A percentile compares a stretch with the other conserved stretches of the same genome.
Evolutionary conservation across 2,329 filamentous ascomycete species (phyloP).

Genomic region (Alternaria conjuncta): DNA sequence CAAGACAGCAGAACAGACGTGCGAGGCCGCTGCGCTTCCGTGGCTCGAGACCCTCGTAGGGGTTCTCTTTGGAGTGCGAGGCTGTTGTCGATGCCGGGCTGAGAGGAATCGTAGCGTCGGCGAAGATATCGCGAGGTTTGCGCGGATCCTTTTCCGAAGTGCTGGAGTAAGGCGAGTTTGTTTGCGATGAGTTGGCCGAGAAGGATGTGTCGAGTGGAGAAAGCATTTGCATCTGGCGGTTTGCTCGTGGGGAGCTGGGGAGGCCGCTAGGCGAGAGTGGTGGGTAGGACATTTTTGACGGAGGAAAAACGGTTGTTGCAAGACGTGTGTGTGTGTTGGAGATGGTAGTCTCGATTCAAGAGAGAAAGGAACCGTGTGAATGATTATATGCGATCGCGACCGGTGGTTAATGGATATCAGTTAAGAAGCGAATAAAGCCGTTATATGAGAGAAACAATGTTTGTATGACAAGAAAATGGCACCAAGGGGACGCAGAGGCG

Average conservation of each 20-base stretch:
- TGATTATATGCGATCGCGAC: constrained; percentile 1
- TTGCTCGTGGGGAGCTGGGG: constrained; percentile 32
- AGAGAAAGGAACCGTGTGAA: constrained; percentile 5
- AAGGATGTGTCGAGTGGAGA: constrained; percentile 32
- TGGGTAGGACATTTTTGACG: constrained; percentile 21
- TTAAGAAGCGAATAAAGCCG: constrained; percentile 10
- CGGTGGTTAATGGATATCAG: constrained; percentile 8
- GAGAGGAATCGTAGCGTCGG: constrained; percentile 44
- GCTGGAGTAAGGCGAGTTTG: constrained; percentile 23
- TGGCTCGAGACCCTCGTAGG: constrained; percentile 35
- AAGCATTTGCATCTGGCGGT: constrained; percentile 25
- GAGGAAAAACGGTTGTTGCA: not conserved
- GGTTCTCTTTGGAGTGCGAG: constrained; percentile 17
- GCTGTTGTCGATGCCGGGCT: constrained; percentile 32
- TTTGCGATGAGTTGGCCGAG: constrained; percentile 6
- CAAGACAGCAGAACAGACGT: constrained; percentile 44
- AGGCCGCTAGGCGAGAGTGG: constrained; percentile 27
- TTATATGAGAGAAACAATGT: constrained; percentile 21
- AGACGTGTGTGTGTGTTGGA: not conserved
- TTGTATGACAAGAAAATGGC: constrained; percentile 21
- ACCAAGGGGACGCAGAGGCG: constrained; percentile 23
- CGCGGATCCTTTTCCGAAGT: constrained; percentile 21
- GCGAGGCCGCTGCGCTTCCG: constrained; percentile 39
- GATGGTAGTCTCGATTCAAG: not conserved
- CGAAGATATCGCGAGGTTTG: constrained; percentile 36